Conservation (phyloP, 495 filamentous ascomycete genomes). For the Penicillium chermesinum region DNA sequence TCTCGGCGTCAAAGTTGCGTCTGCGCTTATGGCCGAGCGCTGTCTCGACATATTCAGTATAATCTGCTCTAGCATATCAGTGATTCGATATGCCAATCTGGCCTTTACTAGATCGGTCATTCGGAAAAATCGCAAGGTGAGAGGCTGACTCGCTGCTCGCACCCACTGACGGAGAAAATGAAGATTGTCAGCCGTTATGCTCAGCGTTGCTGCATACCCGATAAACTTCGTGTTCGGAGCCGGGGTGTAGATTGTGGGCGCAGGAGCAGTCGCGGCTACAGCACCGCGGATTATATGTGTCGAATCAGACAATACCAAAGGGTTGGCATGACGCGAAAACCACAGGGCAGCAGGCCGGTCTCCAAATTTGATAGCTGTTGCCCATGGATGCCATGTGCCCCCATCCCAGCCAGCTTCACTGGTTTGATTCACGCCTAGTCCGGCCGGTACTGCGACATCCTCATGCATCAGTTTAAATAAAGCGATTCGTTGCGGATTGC, state of each 20-base stretch:
- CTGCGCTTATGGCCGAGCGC: no score
- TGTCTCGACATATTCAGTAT: no score
- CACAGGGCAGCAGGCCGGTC: background rate
- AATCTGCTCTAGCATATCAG: no score
- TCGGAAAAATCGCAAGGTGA: no score
- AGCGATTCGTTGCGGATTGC: no score
- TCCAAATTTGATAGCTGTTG: background rate
- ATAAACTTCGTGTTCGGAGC: background rate
- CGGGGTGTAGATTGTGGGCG: background rate
- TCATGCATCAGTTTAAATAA: no score
- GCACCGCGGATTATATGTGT: background rate
- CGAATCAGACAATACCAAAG: background rate
- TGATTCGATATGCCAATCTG: no score
- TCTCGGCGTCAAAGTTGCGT: no score
- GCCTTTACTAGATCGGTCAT: no score
- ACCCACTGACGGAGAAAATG: background rate
- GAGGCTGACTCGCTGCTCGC: background rate
- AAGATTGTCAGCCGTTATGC: background rate
- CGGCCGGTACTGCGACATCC: no score
- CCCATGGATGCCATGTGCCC: background rate
- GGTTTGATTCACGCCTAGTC: no score
- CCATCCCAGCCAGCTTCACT: background rate
- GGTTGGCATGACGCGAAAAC: background rate
- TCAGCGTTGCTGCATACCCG: background rate
- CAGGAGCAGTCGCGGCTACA: background rate